Base-by-base conservation (phyloP, 2,329 filamentous ascomycete genomes). In the Cryphonectria japonica region DNA sequence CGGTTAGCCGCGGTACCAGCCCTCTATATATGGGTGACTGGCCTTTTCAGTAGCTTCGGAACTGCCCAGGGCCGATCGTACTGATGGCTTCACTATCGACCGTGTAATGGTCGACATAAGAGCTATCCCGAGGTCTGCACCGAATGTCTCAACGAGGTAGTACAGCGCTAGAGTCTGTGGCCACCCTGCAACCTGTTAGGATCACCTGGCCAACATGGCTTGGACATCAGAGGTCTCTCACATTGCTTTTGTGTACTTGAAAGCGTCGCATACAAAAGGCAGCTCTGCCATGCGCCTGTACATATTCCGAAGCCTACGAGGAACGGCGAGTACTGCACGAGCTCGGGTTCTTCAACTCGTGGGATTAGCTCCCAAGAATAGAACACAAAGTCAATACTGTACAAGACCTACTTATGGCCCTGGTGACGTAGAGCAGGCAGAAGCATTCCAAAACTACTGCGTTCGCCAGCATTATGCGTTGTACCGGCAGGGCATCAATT, bases 181-280 rank as follows among this genome's bases (percentile, higher is more conserved):
- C 52, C 52, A 57, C 52, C 52, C 52, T 57, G 52, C n/a, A 57
- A 11, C 9, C 26, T 29, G 9, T 57, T 11, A 57, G 52, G 3
- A 57, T 57, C 52, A 57, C 11, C 8, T 13, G 26, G n/a, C 9
- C 52, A 6, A 6, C 4, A 39, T 29, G 52, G 26, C 0, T 29
- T 29, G 3, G 26, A 29, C 4, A 2, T 14, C 11, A n/a, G 11
- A 13, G 52, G 5, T 57, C 11, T 9, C 52, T 57, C 52, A 57
- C 52, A 57, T 57, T 57, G 52, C n/a, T 57, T 29, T 5, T 57
- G 52, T 57, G 52, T 57, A n/a, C 52, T 57, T n/a, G 52, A 57
- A 7, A 57, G 52, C n/a, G 52, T 57, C 26, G 52, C 52, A 57
- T 57, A 57, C 13, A 57, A 29, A 57, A 57, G 52, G 11, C 52